Base-by-base conservation (phyloP, 2,329 filamentous ascomycete species). In the Dactylonectria macrodidyma region DNA sequence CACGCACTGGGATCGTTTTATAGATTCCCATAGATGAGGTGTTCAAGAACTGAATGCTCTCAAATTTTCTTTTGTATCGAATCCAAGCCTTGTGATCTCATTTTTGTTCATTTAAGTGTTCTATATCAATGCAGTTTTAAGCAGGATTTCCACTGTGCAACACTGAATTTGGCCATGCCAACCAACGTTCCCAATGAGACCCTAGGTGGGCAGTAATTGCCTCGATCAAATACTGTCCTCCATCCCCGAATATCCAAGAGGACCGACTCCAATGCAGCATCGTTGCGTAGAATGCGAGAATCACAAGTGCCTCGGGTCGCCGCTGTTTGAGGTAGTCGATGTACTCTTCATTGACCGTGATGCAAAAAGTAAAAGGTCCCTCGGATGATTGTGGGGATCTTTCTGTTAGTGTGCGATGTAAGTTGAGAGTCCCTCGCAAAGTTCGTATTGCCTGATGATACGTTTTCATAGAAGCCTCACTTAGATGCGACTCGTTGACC, bases 251-350 rank as follows among this genome's bases (percentile, higher is more conserved):
- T 50, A 56, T 22, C 60, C 52, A 56, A 16, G 56, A 62, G 11
- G 41, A 22, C 26, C 52, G 33, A 16, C 44, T 38, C 60, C 52
- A 57, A 30, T 62, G 44, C 19, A 62, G n/a, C 60, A 62, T 41
- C n/a, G 33, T 44, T 6, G 41, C 60, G 26, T 62, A 62, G 22
- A 33, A 62, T 0, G 70, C 59, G 11, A 71, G 26, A n/a, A 71
- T 65, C 1, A 71, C 68, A 0, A 71, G 46, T 5, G 68, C 66
- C 14, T 71, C 70, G 0, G 68, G 70, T 0, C 48, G 65, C 3
- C 59, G 56, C 12, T 71, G 65, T 2, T 67, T 57, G 5, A 71
- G n/a, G 1, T 61, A 46, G 1, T 51, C 58, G 1, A 71, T 36
- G 33, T 56, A 62, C 24, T 38, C 52, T 3, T 48, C 30, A 2